phyloP scores from a whole-genome alignment of 306 rosid species.

The Albizia julibrissin region DNA sequence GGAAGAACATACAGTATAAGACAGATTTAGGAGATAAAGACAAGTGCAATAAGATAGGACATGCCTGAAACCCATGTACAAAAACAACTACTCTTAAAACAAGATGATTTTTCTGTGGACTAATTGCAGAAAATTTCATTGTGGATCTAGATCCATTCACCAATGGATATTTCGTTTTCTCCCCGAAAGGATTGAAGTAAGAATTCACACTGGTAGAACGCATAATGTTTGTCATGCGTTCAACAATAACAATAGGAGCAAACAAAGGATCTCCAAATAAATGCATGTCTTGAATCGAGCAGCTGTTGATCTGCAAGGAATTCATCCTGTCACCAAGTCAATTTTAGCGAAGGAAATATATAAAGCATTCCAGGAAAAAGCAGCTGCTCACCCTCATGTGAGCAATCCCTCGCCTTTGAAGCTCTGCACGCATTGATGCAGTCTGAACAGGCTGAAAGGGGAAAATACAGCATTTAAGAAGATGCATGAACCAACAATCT shows the following conservation, averaged over 20 bases:
- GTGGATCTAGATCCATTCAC: constrained; percentile 47
- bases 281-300: constrained; percentile 85
- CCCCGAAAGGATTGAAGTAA: constrained; percentile 49
- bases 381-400: constrained; percentile 77
- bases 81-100: constrained; percentile 80
- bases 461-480: constrained; percentile 10
- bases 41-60: constrained; percentile 39
- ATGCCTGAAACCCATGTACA: constrained; percentile 99
- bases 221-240: constrained; percentile 58
- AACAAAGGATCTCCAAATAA: constrained; percentile 79
- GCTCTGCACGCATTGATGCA: constrained; percentile 87
- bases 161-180: constrained; percentile 36
- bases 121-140: constrained; percentile 42
- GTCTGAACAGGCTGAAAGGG: constrained; percentile 74
- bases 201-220: constrained; percentile 61
- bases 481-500: constrained; percentile 3
- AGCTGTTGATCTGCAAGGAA: constrained; percentile 78
- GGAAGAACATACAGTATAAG: constrained; percentile 7
- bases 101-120: constrained; percentile 48
- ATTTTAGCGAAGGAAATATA: constrained; percentile 13
- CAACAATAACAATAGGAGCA: constrained; percentile 79
- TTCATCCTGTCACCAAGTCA: constrained; percentile 21
- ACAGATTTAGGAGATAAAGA: constrained; percentile 27
- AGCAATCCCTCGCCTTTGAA: constrained; percentile 84
- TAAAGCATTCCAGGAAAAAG: constrained; percentile 22